Percentiles rank a stretch among this genome's conserved stretches.
Conservation (phyloP, 2,329 filamentous ascomycete species). For the Amauroascus niger region DNA sequence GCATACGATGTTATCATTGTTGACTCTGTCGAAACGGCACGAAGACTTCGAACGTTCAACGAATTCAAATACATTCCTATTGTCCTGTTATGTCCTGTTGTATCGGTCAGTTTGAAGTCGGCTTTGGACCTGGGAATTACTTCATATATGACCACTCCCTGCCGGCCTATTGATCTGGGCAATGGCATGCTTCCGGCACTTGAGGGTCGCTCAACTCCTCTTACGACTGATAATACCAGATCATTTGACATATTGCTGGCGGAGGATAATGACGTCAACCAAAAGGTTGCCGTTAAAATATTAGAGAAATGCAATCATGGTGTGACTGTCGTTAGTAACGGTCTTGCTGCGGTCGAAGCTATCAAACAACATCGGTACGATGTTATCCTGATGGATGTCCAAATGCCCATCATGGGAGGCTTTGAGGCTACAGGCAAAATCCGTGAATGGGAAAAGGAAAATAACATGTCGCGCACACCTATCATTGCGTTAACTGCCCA, state of each 20-base stretch:
- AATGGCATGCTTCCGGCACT: slow-evolving; percentile 94
- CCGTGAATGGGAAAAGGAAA: slow-evolving; percentile 79
- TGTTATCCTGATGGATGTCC: slow-evolving; percentile 96
- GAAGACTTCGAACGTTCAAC: slow-evolving; percentile 72
- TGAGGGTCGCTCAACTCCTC: slow-evolving; percentile 83
- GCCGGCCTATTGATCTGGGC: slow-evolving; percentile 82
- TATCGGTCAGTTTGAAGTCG: slow-evolving; percentile 86
- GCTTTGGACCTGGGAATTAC: slow-evolving; percentile 91
- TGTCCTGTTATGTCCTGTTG: slow-evolving; percentile 77
- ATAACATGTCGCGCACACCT: slow-evolving; percentile 71
- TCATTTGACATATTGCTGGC: slow-evolving; percentile 92
- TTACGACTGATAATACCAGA: slow-evolving; percentile 84
- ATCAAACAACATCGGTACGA: slow-evolving; percentile 89
- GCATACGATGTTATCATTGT: slow-evolving; percentile 93
- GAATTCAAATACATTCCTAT: slow-evolving; percentile 98
- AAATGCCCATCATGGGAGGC: slow-evolving; percentile 99
- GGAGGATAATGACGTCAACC: slow-evolving; percentile 96
- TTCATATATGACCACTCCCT: slow-evolving; percentile 98
- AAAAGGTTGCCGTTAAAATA: slow-evolving; percentile 91
- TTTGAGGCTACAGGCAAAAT: slow-evolving; percentile 97
- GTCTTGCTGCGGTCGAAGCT: slow-evolving; percentile 83
- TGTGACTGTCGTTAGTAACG: slow-evolving; percentile 77
- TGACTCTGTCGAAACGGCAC: slow-evolving; percentile 85
- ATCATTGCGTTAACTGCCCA: slow-evolving; percentile 96
- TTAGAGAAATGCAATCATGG: slow-evolving; percentile 80